Base-by-base conservation (phyloP, 2,329 filamentous ascomycete genomes). In the Fusarium tanahbumbuense region DNA sequence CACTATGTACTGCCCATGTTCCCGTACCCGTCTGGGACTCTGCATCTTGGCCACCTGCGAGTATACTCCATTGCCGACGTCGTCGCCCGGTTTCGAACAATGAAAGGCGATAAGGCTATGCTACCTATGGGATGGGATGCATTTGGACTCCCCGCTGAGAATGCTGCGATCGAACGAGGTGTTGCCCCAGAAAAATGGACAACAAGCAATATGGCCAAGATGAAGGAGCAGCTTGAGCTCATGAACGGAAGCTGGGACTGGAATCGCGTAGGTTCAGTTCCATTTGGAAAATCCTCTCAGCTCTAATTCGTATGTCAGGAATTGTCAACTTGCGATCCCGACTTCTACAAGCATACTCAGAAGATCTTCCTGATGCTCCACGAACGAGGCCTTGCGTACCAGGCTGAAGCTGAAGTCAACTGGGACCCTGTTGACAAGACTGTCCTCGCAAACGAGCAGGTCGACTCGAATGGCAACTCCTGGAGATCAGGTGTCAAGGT, bases 81-180 rank as follows among this genome's bases (percentile, higher is more conserved):
- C 12, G 82, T 97, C 55, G 89, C 93, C 16, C 88, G 94, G 56
- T 97, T 91, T 76, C 88, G 90, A 74, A 87, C 86, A 27, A 89
- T 97, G 81, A 89, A 90, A 72, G 93, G 93, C 18, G 85, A 89
- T 71, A 82, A 92, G 58, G 93, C 97, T 32, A 80, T 97, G 56
- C 88, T 97, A 69, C 93, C 94, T n/a, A 97, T 97, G 87, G 94
- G 94, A 13, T 97, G 94, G 93, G 94, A 97, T 83, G 92, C 93
- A 8, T 97, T 97, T 81, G 94, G 94, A 3, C 83, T 97, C 59
- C 94, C 94, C 13, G 94, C 94, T 45, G 94, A 97, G 80, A 97
- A 97, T 81, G 94, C 94, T 20, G 94, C 94, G 11, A 92, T 97
- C 60, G 93, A 97, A 80, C 85, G 91, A 67, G 92, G 93, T 15